These are phyloP conservation scores for Penicillium pancosmium DNA, from an alignment of 495 filamentous ascomycete species.

Conservation along the genomic window DNA sequence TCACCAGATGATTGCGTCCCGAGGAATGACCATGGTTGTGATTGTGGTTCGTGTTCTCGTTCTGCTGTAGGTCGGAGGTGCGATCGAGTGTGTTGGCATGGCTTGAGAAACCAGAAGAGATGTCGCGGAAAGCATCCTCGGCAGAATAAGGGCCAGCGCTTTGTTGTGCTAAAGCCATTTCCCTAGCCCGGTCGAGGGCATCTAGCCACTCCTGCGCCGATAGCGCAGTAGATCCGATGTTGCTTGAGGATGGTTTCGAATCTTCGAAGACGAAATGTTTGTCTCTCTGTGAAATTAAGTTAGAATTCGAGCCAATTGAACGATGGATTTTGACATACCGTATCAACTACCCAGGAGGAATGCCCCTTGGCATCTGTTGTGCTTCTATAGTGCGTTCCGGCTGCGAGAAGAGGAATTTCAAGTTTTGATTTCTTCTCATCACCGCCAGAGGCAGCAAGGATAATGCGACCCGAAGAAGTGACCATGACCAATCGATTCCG, in stretches of 20 bases:
- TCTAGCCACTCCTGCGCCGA: conserved; percentile 88
- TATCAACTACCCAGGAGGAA: conserved; percentile 89
- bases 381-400: conserved; percentile 75
- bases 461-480: conserved; percentile 84
- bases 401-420: conserved; percentile 76
- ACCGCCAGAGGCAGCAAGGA: conserved; percentile 88
- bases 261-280: conserved; percentile 95
- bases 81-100: conserved; percentile 73
- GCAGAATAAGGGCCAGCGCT: conserved; percentile 65
- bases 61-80: conserved; percentile 44
- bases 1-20: conserved; percentile 51
- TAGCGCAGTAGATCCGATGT: conserved; percentile 44
- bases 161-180: conserved; percentile 75
- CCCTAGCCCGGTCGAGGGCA: conserved; percentile 75
- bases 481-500: conserved; percentile 93
- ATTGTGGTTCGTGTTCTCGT: conserved; percentile 24
- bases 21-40: conserved; percentile 22
- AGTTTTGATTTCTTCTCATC: conserved; percentile 95
- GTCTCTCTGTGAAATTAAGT: conserved; percentile 62
- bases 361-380: conserved; percentile 81
- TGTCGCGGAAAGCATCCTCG: conserved; percentile 71
- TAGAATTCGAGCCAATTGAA: conserved; percentile 8
- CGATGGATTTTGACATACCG: conserved; percentile 60
- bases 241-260: conserved; percentile 63
- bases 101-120: conserved; percentile 72